Evolutionary conservation across 1,284 basidiomycete species (phyloP).

Genomic region (Farysia itapuensis): DNA sequence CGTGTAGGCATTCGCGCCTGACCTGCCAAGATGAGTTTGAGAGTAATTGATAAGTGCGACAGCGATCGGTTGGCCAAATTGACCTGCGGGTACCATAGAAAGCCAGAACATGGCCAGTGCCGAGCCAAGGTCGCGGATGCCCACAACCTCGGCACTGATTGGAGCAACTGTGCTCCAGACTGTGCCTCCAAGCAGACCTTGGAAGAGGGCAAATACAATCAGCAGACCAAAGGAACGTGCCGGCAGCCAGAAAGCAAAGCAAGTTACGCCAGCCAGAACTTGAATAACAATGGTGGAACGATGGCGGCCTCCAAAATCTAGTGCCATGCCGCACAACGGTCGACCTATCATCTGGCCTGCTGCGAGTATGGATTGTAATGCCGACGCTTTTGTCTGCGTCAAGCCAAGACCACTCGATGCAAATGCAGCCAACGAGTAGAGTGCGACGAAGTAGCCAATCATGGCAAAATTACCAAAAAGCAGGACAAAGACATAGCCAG

Average conservation of each 20-base stretch:
- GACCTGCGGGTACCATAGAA: conserved; percentile 53
- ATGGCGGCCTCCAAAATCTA: conserved; percentile 61
- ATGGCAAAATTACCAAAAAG: conserved; percentile 47
- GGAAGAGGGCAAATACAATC: conserved; percentile 60
- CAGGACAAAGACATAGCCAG: conserved; percentile 52
- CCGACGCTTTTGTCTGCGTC: conserved; percentile 61
- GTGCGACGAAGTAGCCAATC: conserved; percentile 62
- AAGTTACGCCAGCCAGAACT: conserved; percentile 60
- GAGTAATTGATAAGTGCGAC: conserved; percentile 61
- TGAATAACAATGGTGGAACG: conserved; percentile 61
- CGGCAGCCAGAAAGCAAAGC: conserved; percentile 62
- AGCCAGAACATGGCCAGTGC: conserved; percentile 62
- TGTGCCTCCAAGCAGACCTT: conserved; percentile 61
- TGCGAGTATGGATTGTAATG: conserved; percentile 61
- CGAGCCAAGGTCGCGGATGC: conserved; percentile 60
- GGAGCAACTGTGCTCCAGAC: conserved; percentile 61
- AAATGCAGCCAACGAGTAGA: conserved; percentile 62
- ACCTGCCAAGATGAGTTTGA: conserved; percentile 39
- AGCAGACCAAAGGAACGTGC: conserved; percentile 60
- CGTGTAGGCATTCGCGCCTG: conserved; percentile 57
- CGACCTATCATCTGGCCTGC: conserved; percentile 63
- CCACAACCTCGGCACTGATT: conserved; percentile 59
- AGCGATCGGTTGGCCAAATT: conserved; percentile 61
- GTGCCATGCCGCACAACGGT: conserved; percentile 59
- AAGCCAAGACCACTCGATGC: conserved; percentile 61